A percentile compares a stretch with the other conserved stretches of the same genome.
Conservation (phyloP, 108 stramenopile genomes). For the Aurantiochytrium sp. region DNA sequence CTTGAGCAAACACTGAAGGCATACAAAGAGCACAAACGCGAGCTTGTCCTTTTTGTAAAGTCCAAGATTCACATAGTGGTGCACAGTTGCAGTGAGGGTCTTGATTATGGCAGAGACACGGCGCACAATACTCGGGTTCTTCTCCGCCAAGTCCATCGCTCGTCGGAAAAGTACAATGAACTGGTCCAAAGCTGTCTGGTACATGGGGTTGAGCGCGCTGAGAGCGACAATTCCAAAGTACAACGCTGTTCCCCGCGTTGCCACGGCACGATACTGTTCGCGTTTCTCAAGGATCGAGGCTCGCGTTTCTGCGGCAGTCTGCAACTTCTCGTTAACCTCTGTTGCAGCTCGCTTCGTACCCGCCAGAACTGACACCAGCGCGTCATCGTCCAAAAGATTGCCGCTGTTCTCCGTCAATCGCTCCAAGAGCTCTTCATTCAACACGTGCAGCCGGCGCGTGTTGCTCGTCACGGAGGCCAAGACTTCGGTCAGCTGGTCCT, state of each 20-base stretch:
- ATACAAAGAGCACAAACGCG: slow-evolving; percentile 43
- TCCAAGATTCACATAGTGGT: slow-evolving; percentile 42
- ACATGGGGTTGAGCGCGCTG: slow-evolving; percentile 42
- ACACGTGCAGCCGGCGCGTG: slow-evolving; percentile 27
- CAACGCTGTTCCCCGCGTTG: slow-evolving; percentile 38
- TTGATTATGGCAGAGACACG: slow-evolving; percentile 39
- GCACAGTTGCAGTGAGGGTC: slow-evolving; percentile 34
- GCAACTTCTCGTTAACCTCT: slow-evolving; percentile 44
- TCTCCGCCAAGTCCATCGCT: slow-evolving; percentile 41
- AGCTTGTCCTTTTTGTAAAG: slow-evolving; percentile 53
- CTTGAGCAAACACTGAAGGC: slow-evolving; percentile 42
- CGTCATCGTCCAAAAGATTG: slow-evolving; percentile 51
- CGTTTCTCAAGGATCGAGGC: slow-evolving; percentile 43
- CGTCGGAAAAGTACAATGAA: slow-evolving; percentile 35
- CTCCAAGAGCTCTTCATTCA: slow-evolving; percentile 39
- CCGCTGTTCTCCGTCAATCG: slow-evolving; percentile 39
- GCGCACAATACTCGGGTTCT: slow-evolving; percentile 11
- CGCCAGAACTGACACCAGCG: slow-evolving; percentile 35
- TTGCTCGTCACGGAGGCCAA: slow-evolving; percentile 39
- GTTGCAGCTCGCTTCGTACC: slow-evolving; percentile 42
- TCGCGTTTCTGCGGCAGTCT: slow-evolving; percentile 35
- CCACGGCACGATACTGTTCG: slow-evolving; percentile 50
- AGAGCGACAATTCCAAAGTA: slow-evolving; percentile 47
- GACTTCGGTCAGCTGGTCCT: slow-evolving; percentile 42
- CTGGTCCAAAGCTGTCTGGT: slow-evolving; percentile 46